Percentiles rank a stretch among this genome's conserved stretches.
These are phyloP conservation scores for Populus trichocarpa DNA, from an alignment of 441 rosid genomes.

Conservation along the genomic window DNA sequence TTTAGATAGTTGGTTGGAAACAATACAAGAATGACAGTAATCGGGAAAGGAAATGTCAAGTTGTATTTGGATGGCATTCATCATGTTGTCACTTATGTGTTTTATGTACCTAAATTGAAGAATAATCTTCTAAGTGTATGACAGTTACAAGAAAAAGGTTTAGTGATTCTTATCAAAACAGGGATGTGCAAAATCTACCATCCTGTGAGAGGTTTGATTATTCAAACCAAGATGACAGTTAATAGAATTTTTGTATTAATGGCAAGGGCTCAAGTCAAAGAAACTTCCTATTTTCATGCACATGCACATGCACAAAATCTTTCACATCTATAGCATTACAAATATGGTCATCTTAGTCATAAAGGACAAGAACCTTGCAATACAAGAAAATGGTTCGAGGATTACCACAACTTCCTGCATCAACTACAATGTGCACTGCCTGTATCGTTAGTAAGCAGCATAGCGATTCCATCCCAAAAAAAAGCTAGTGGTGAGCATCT, in stretches of 20 bases:
- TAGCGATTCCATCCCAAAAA: not conserved
- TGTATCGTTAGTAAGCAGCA: not conserved
- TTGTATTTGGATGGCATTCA: not conserved
- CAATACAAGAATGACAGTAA: not conserved
- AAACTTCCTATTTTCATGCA: not conserved
- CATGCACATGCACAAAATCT: not conserved
- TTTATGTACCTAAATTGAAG: too few relatives aligned
- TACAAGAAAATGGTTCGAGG: not conserved
- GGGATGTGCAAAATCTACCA: not conserved
- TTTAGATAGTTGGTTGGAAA: not conserved
- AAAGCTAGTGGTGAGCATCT: not conserved
- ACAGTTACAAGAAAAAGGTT: too few relatives aligned
- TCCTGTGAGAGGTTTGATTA: not conserved
- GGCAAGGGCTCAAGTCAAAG: not conserved
- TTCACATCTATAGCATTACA: not conserved
- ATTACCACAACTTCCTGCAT: not conserved
- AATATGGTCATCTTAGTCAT: slow-evolving; percentile 1
- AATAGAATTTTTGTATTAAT: not conserved
- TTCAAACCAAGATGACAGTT: not conserved
- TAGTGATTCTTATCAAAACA: not conserved
- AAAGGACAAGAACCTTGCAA: not conserved
- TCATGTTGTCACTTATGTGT: not conserved
- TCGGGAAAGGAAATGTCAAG: not conserved
- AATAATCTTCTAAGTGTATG: too few relatives aligned
- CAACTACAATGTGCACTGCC: not conserved